Evolutionary conservation across 2,329 filamentous ascomycete genomes (phyloP), one percentile per base, ranked within the genome.

Genomic region (Spiromastix sp.): DNA sequence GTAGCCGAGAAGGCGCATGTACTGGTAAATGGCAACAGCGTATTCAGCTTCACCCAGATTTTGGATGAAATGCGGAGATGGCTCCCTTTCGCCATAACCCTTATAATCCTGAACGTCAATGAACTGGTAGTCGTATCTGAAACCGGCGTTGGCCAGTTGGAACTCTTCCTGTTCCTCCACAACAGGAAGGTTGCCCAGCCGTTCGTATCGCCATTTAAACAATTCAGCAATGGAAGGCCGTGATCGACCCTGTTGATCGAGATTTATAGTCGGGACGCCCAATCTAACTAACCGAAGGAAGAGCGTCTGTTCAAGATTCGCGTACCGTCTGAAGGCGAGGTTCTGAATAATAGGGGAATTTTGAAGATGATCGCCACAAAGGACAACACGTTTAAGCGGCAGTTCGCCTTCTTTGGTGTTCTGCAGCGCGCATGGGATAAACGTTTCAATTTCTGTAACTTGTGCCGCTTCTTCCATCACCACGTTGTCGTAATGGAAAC

Each of bases 401-500:
- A 84, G 71, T 50, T 85, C 71, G 21, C 81, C 81, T 34, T 79
- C 67, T 45, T 76, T 74, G 13, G 81, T 76, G 43, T 83, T 85
- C 55, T 98, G 93, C 60, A 98, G 71, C n/a, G 87, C 83, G 35
- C 94, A 69, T 1, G 91, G 91, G 44, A 98, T 85, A 61, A 98
- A 96, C 44, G 85, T 93, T 56, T 98, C 91, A 30, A 95, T 83
- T 58, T 98, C 91, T 0, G 89, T 98, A 52, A 98, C 89, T 54
- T 98, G 91, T 9, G 91, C 91, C 4, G 91, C 89, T 68, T 98
- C 91, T 64, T 98, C 91, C 83, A 98, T 95, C 35, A 98, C 72
- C 9, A 98, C 82, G 45, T 94, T 98, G 65, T 96, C 87, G 51
- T 98, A 98, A 48, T 85, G 85, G 61, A 98, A 98, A 11, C 87